Evolutionary conservation across 78 protist genomes (phyloP).

Genomic region (Anaeramoeba flamelloides): DNA sequence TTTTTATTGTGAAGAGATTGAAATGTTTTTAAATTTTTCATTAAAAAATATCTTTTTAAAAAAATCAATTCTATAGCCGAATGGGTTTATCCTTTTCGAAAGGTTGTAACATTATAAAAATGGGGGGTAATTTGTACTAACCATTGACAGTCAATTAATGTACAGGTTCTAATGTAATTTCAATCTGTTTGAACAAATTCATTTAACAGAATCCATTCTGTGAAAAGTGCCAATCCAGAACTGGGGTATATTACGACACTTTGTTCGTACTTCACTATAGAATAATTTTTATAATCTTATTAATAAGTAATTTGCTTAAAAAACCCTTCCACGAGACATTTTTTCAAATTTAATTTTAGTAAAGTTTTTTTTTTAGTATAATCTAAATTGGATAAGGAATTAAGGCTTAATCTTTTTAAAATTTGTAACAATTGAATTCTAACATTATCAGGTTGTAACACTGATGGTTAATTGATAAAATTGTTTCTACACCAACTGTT

Average conservation of each 20-base stretch:
- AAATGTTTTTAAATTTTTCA: too few relatives aligned
- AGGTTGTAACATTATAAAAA: constrained; percentile 60
- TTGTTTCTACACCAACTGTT: constrained; percentile 55
- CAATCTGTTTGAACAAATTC: constrained; percentile 88
- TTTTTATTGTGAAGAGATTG: too few relatives aligned
- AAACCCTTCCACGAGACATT: constrained; percentile 67
- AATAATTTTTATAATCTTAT: constrained; percentile 68
- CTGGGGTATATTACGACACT: constrained; percentile 86
- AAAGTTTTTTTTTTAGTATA: constrained; percentile 30
- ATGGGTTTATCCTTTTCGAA: constrained; percentile 49
- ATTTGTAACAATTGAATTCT: constrained; percentile 42
- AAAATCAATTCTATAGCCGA: too few relatives aligned
- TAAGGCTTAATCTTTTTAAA: background rate
- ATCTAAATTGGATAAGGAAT: constrained; percentile 47
- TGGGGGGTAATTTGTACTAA: constrained; percentile 51
- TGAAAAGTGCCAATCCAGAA: constrained; percentile 61
- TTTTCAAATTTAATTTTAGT: constrained; percentile 55
- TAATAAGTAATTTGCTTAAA: constrained; percentile 96
- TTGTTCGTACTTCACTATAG: constrained; percentile 85
- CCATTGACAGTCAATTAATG: constrained; percentile 46
- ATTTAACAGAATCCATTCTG: constrained; percentile 83
- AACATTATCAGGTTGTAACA: constrained; percentile 73
- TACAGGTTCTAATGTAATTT: constrained; percentile 78
- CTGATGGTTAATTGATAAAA: constrained; percentile 64
- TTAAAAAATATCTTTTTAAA: too few relatives aligned